Evolutionary conservation across 1,139 yeast genomes (phyloP), one percentile per base, ranked within the genome.

Genomic region (Groenewaldozyma sp.): DNA sequence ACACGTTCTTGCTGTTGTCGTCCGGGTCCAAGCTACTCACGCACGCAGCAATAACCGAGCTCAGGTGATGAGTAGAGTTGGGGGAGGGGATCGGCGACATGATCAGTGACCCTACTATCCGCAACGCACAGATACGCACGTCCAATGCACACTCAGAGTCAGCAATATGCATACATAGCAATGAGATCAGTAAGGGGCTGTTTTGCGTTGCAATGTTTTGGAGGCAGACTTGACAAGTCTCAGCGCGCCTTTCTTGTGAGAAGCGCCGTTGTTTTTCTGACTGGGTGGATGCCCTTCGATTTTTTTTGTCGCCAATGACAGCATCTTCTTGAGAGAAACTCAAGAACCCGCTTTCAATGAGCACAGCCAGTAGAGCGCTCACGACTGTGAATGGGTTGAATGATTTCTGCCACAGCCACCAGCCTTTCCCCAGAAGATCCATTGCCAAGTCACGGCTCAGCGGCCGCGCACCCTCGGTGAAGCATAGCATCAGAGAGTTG

Each of bases 361-460:
- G 39, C 11, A 49, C 40, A 10, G 36, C 41, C 13, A 52, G 37
- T 19, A 54, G 32, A 11, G 51, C 43, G 29, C 50, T 52, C 17
- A 54, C 36, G 7, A 54, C 41, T 5, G 39, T 35, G 18, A 53
- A 40, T 2, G 56, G 56, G 36, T 51, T 53, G 37, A 54, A 46
- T 34, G 40, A 42, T 31, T 48, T 43, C 40, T 54, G 55, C 56
- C 56, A 53, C 3, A 46, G 28, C 13, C 37, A 39, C 58, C 58
- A 54, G 11, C 51, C 48, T 22, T 40, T 43, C n/a, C 58, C 58
- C 24, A 54, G 49, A n/a, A 54, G 42, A 36, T 48, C 47, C 19
- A 52, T 43, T 1, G 56, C 54, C 1, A 47, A 41, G 18, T 43
- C 45, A 3, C 49, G 43, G n/a, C 40, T 29, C 16, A 26, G 19